phyloP scores from a whole-genome alignment of 495 filamentous ascomycete species.

The Aeminium ludgeri region DNA sequence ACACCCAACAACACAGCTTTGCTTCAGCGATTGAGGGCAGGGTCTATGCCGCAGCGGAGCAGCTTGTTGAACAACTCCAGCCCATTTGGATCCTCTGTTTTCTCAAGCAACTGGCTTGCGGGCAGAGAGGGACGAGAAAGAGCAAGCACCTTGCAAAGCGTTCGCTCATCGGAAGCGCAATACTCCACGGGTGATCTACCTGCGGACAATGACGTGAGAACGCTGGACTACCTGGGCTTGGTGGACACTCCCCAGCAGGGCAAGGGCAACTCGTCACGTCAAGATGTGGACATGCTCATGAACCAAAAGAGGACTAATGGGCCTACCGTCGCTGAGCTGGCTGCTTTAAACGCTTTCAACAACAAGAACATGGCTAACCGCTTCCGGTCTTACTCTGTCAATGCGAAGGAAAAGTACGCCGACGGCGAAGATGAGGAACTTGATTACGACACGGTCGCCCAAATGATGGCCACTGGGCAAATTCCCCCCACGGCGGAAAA shows the following conservation, averaged over 20 bases:
- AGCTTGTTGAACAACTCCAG: conserved; percentile 38
- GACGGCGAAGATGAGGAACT: conserved; percentile 63
- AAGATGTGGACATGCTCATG: conserved; percentile 37
- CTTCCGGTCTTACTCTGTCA: conserved; percentile 93
- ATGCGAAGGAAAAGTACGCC: conserved; percentile 94
- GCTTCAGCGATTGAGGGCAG: conserved; percentile 75
- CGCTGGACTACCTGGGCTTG: conserved; percentile 86
- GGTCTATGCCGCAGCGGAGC: conserved; percentile 83
- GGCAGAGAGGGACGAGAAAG: conserved; percentile 64
- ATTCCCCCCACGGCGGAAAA: conserved; percentile 51
- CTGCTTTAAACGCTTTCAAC: conserved; percentile 36
- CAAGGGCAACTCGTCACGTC: conserved; percentile 28
- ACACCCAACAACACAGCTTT: conserved; percentile 46
- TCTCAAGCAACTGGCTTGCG: conserved; percentile 68
- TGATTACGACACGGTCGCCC: conserved; percentile 21
- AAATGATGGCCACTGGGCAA: conserved; percentile 54
- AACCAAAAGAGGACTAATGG: conserved; percentile 30
- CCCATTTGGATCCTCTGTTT: conserved; percentile 78
- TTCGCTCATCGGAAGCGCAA: conserved; percentile 72
- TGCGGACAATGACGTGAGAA: conserved; percentile 77
- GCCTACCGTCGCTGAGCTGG: conserved; percentile 55
- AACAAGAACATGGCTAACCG: conserved; percentile 67
- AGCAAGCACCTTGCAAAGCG: conserved; percentile 71
- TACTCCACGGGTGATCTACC: conserved; percentile 79
- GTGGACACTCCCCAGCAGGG: conserved; percentile 82